Percentiles rank a stretch among this genome's conserved stretches.
These are phyloP conservation scores for Russula compacta DNA, from an alignment of 768 basidiomycete genomes.

Conservation along the genomic window DNA sequence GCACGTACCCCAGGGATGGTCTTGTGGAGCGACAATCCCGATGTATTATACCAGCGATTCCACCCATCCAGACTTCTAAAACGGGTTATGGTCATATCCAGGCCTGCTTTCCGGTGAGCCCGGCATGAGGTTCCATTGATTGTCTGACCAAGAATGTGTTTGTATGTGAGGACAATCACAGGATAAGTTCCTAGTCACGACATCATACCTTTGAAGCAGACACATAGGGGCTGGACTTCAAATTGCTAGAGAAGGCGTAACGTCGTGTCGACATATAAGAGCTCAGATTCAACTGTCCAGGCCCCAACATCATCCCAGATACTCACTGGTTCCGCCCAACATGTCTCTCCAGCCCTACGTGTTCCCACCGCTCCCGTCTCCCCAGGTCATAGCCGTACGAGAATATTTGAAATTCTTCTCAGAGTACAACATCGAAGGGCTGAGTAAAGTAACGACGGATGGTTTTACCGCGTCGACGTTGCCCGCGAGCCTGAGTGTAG, in stretches of 20 bases:
- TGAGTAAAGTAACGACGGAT: not conserved
- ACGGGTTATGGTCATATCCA: not conserved
- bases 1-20: not conserved
- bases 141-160: too few species aligned
- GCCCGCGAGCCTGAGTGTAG: not conserved
- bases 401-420: not conserved
- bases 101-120: not conserved
- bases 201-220: not conserved
- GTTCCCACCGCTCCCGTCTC: not conserved
- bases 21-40: not conserved
- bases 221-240: not conserved
- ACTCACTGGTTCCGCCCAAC: not conserved
- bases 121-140: too few species aligned
- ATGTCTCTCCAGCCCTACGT: not conserved
- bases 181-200: not conserved
- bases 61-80: not conserved
- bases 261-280: not conserved
- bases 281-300: not conserved
- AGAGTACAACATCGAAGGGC: not conserved
- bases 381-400: not conserved
- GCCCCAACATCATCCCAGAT: not conserved
- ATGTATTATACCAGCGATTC: not conserved
- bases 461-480: not conserved
- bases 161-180: not conserved
- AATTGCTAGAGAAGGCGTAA: too few species aligned